Evolutionary conservation across 1,284 basidiomycete species (phyloP).

Genomic region (Heterobasidion irregulare): DNA sequence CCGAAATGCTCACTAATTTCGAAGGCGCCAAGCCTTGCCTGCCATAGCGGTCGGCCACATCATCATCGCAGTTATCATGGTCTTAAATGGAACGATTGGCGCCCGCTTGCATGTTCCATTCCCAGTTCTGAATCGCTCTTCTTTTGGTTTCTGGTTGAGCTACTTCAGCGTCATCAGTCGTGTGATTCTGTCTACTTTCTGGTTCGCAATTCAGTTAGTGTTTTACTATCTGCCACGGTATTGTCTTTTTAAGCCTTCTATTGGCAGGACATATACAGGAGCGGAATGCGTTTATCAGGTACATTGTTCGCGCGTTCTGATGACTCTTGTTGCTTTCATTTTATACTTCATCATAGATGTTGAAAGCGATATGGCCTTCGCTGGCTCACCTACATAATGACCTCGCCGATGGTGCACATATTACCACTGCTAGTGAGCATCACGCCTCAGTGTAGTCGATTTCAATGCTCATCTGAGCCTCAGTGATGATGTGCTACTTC

Average conservation of each 20-base stretch:
- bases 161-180: constrained; percentile 73
- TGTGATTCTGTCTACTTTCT: constrained; percentile 69
- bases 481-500: constrained; percentile 68
- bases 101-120: constrained; percentile 65
- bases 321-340: not conserved
- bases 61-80: constrained; percentile 49
- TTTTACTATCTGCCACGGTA: not conserved
- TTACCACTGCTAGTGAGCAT: constrained; percentile 49
- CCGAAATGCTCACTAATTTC: not conserved
- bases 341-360: constrained; percentile 34
- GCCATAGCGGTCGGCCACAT: constrained; percentile 57
- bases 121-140: constrained; percentile 66
- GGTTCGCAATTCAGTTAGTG: constrained; percentile 39
- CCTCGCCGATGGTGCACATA: constrained; percentile 47
- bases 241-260: too few relatives aligned
- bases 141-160: constrained; percentile 76
- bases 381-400: constrained; percentile 55
- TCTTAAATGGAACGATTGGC: constrained; percentile 65
- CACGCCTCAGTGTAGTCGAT: not conserved
- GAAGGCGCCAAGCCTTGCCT: constrained; percentile 49
- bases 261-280: constrained; percentile 45
- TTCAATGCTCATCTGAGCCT: not conserved
- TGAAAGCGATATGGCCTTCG: constrained; percentile 75
- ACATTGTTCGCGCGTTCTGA: not conserved
- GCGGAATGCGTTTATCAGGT: constrained; percentile 57